Conservation (phyloP, 768 basidiomycete genomes). For the Leccinum ochraceum region DNA sequence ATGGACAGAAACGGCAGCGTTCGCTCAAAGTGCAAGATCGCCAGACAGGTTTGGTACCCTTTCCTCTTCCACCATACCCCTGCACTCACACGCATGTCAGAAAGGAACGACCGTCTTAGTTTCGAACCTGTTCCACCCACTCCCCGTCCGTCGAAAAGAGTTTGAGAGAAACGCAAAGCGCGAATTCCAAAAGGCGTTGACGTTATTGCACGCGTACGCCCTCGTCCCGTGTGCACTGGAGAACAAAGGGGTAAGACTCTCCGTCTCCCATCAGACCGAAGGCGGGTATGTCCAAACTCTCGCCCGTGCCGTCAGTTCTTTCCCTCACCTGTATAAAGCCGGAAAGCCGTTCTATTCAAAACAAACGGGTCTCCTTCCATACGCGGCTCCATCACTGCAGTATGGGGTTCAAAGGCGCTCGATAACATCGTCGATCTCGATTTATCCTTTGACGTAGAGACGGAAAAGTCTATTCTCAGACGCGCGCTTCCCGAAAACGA, state of each 20-base stretch:
- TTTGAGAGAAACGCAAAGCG: slow-evolving; percentile 86
- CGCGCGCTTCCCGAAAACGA: slow-evolving; percentile 22
- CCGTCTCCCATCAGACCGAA: slow-evolving; percentile 66
- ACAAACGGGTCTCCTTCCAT: slow-evolving; percentile 68
- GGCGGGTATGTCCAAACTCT: slow-evolving; percentile 57
- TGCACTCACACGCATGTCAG: slow-evolving; percentile 41
- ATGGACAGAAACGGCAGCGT: slow-evolving; percentile 68
- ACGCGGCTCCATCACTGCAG: slow-evolving; percentile 61
- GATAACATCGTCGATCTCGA: slow-evolving; percentile 76
- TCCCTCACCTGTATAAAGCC: slow-evolving; percentile 36
- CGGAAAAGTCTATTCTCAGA: slow-evolving; percentile 46
- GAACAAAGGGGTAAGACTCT: slow-evolving; percentile 65
- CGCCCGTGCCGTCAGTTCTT: not conserved
- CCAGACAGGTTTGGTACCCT: slow-evolving; percentile 62
- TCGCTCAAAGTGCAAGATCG: slow-evolving; percentile 58
- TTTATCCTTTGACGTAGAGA: slow-evolving; percentile 65
- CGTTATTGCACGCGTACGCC: slow-evolving; percentile 84
- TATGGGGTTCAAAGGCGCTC: slow-evolving; percentile 86
- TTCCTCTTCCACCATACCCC: not conserved
- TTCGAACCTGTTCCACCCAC: slow-evolving; percentile 68
- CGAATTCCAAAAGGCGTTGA: slow-evolving; percentile 85
- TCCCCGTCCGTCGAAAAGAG: slow-evolving; percentile 92
- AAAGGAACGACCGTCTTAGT: slow-evolving; percentile 84
- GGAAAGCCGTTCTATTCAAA: slow-evolving; percentile 67
- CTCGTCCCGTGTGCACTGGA: slow-evolving; percentile 71